These are phyloP conservation scores for Imleria badia DNA, from an alignment of 768 basidiomycete genomes.

Conservation along the genomic window DNA sequence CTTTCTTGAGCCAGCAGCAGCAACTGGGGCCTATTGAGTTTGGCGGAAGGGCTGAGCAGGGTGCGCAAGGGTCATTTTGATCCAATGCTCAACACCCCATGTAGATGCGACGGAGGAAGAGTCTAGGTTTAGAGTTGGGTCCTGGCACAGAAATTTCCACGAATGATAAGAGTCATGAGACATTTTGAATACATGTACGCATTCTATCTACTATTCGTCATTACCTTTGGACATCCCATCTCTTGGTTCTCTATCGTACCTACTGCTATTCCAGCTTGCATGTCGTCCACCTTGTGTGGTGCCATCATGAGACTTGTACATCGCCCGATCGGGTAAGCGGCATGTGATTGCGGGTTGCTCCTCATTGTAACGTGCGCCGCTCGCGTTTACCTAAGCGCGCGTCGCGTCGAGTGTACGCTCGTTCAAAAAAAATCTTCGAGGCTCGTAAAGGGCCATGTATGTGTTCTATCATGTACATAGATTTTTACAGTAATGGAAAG, in stretches of 20 bases:
- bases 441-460: too few species aligned
- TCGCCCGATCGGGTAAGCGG: too few species aligned
- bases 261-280: not conserved
- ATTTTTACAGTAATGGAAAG: too few species aligned
- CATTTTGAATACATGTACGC: not conserved
- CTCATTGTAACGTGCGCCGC: too few species aligned
- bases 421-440: too few species aligned
- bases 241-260: not conserved
- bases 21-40: constrained; percentile 13
- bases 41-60: constrained; percentile 19
- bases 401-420: too few species aligned
- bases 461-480: too few species aligned
- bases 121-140: not conserved
- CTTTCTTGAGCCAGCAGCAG: constrained; percentile 25
- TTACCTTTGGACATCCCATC: not conserved
- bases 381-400: too few species aligned
- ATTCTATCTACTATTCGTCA: not conserved
- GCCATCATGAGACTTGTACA: too few species aligned
- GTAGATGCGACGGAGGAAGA: not conserved
- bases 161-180: not conserved
- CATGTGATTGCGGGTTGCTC: too few species aligned
- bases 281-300: too few species aligned
- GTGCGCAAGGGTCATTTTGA: constrained; percentile 19
- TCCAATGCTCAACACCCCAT: not conserved
- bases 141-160: not conserved